Conservation (phyloP, 2,329 filamentous ascomycete species). For the Fusarium sp. region DNA sequence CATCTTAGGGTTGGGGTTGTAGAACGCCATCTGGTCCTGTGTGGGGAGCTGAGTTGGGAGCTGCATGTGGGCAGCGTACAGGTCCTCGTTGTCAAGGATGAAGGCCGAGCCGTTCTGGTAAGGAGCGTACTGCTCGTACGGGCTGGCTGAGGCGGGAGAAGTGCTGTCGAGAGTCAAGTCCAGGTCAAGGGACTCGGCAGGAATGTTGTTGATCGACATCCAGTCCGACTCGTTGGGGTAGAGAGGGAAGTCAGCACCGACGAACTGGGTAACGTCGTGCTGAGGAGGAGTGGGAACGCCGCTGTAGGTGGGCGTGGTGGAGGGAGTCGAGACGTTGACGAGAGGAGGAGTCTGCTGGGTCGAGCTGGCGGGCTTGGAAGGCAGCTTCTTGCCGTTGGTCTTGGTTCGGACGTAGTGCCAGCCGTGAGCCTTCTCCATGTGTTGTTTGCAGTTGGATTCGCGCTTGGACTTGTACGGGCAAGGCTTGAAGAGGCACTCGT, state of each 20-base stretch:
- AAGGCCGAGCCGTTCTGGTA: slow-evolving; percentile 72
- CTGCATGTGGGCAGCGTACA: slow-evolving; percentile 69
- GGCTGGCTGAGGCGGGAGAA: slow-evolving; percentile 51
- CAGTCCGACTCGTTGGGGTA: slow-evolving; percentile 62
- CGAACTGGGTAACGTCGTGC: slow-evolving; percentile 51
- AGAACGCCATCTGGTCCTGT: slow-evolving; percentile 50
- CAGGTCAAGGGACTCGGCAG: slow-evolving; percentile 51
- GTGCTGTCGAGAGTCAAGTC: slow-evolving; percentile 52
- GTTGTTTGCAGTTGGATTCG: slow-evolving; percentile 96
- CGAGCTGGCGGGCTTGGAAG: slow-evolving; percentile 58
- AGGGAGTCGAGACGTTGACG: slow-evolving; percentile 71
- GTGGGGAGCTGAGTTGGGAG: slow-evolving; percentile 61
- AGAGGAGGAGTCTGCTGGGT: slow-evolving; percentile 68
- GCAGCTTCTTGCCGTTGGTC: slow-evolving; percentile 79
- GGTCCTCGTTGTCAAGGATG: slow-evolving; percentile 69
- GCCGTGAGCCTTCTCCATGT: slow-evolving; percentile 97
- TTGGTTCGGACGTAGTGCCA: slow-evolving; percentile 94
- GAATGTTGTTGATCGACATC: slow-evolving; percentile 46
- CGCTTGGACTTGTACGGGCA: slow-evolving; percentile 96
- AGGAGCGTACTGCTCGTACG: slow-evolving; percentile 65
- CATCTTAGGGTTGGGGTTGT: slow-evolving; percentile 52
- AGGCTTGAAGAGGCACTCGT: slow-evolving; percentile 82
- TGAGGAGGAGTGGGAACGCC: slow-evolving; percentile 69
- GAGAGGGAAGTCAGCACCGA: slow-evolving; percentile 58
- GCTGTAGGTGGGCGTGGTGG: slow-evolving; percentile 60